Base-by-base conservation (phyloP, 2,329 filamentous ascomycete genomes). In the Triangularia verruculosa region DNA sequence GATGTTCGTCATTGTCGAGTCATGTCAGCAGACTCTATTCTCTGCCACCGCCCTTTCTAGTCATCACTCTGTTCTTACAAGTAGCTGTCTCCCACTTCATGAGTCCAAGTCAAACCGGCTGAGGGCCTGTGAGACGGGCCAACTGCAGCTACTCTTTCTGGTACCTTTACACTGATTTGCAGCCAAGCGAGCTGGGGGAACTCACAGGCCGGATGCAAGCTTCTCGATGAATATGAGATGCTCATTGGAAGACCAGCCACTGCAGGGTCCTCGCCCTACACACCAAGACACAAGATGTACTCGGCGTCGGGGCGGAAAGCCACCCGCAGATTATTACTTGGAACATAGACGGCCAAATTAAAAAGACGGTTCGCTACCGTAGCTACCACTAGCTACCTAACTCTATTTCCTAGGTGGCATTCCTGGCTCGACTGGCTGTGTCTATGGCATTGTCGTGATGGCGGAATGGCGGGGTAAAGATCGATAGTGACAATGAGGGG, bases 21-120 rank as follows among this genome's bases (percentile, higher is more conserved):
- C 55, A 57, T 57, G 61, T 66, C 64, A 66, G 61, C 59, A 55
- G 64, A 62, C 52, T 53, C 43, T 43, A 17, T n/a, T n/a, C 39
- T 25, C 53, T 51, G 9, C 30, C 32, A 47, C 30, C 59, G 56
- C 53, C 27, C 24, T 17, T n/a, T 17, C 39, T 13, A 12, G n/a
- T 47, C 3, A 17, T 47, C 17, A n/a, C 20, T 11, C 7, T 17
- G 17, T 22, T 9, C 4, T 8, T 47, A 47, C 39, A 20, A 20
- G 39, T 9, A 47, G 39, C 39, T 12, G n/a, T 39, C 4, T n/a
- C 34, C 34, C n/a, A n/a, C n/a, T n/a, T n/a, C n/a, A n/a, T n/a
- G n/a, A n/a, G n/a, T n/a, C n/a, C n/a, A n/a, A n/a, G n/a, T n/a
- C n/a, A n/a, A n/a, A n/a, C n/a, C n/a, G n/a, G n/a, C n/a, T n/a